phyloP scores from a whole-genome alignment of 1,284 basidiomycete species.

The Fistulinella staudtii region DNA sequence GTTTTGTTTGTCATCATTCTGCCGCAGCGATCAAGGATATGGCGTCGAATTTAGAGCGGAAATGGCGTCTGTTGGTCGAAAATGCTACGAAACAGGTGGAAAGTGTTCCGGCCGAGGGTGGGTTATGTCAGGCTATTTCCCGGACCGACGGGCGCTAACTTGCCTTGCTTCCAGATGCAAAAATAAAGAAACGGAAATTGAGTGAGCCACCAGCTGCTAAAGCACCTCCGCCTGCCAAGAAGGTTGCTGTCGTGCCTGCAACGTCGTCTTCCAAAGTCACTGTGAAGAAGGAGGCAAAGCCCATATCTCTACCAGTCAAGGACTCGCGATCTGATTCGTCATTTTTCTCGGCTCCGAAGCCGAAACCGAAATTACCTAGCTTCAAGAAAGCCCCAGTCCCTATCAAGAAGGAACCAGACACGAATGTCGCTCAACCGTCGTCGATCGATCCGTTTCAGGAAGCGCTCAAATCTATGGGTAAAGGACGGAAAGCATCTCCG shows the following conservation, averaged over 20 bases:
- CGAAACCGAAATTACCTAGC: slow-evolving; percentile 73
- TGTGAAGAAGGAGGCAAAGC: slow-evolving; percentile 45
- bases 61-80: slow-evolving; percentile 65
- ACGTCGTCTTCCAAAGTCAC: slow-evolving; percentile 30
- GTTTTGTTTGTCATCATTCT: slow-evolving; percentile 37
- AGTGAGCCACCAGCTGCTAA: slow-evolving; percentile 46
- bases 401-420: slow-evolving; percentile 51
- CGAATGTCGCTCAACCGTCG: slow-evolving; percentile 70
- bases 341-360: slow-evolving; percentile 79
- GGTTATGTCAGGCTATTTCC: slow-evolving; percentile 53
- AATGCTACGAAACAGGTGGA: slow-evolving; percentile 42
- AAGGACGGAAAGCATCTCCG: slow-evolving; percentile 53
- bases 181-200: slow-evolving; percentile 70
- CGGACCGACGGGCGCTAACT: slow-evolving; percentile 25
- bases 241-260: slow-evolving; percentile 47
- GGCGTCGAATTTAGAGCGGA: slow-evolving; percentile 77
- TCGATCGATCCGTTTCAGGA: slow-evolving; percentile 77
- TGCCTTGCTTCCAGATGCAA: slow-evolving; percentile 44
- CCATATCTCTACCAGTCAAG: slow-evolving; percentile 48
- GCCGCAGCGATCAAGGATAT: slow-evolving; percentile 83
- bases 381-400: slow-evolving; percentile 67
- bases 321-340: slow-evolving; percentile 78
- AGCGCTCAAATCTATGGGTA: slow-evolving; percentile 68
- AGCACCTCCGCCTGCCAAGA: slow-evolving; percentile 58
- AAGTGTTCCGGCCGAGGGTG: slow-evolving; percentile 58